phyloP scores from a whole-genome alignment of 768 basidiomycete species.

The Erythrobasidium yunnanense region DNA sequence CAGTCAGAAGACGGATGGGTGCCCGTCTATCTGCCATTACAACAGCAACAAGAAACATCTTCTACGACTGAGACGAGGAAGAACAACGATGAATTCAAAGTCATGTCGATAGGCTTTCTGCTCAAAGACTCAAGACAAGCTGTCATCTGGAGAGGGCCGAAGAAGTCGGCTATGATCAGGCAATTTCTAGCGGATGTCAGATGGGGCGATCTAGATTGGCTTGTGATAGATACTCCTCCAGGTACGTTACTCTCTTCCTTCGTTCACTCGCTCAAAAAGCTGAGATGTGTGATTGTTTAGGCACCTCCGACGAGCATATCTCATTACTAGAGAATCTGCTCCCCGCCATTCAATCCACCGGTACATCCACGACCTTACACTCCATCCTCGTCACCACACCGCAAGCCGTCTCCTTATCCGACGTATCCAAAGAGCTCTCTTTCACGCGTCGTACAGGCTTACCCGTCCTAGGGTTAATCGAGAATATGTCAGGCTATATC shows the following conservation, averaged over 20 bases:
- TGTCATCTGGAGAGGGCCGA: constrained; percentile 96
- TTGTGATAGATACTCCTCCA: constrained; percentile 91
- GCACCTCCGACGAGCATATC: constrained; percentile 96
- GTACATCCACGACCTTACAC: constrained; percentile 51
- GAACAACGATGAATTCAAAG: constrained; percentile 55
- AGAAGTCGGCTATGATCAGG: constrained; percentile 96
- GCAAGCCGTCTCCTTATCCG: constrained; percentile 88
- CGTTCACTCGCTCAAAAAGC: background rate
- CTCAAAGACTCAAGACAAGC: constrained; percentile 80
- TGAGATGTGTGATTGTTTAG: constrained; percentile 49
- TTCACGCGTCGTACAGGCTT: constrained; percentile 80
- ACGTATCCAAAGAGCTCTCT: constrained; percentile 89
- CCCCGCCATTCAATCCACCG: constrained; percentile 47
- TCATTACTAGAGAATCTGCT: constrained; percentile 88
- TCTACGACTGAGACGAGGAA: background rate
- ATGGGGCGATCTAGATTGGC: constrained; percentile 86
- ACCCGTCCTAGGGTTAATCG: constrained; percentile 80
- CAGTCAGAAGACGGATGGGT: constrained; percentile 97
- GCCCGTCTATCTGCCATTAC: constrained; percentile 67
- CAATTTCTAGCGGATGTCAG: constrained; percentile 90
- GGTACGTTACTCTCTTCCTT: constrained; percentile 51
- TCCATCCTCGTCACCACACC: constrained; percentile 93
- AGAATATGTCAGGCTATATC: constrained; percentile 97
- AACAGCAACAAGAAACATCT: background rate
- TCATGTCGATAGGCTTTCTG: constrained; percentile 95